These are phyloP conservation scores for Aspergillus bertholletiae DNA, from an alignment of 495 filamentous ascomycete species.

Conservation along the genomic window DNA sequence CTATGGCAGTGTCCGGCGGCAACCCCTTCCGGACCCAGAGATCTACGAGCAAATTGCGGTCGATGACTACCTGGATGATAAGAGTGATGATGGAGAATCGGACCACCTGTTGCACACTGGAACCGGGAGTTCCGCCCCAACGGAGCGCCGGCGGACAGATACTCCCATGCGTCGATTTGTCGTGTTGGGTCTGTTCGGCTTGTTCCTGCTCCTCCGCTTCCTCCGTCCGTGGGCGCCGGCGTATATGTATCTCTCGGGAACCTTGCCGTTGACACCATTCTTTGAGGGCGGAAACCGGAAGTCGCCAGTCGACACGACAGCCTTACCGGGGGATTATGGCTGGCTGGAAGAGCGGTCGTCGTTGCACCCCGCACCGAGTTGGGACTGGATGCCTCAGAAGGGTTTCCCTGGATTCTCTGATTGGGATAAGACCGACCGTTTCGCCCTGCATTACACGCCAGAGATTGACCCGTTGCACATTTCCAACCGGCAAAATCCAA, in stretches of 20 bases:
- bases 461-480: slow-evolving; percentile 40
- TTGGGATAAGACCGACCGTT: slow-evolving; percentile 20
- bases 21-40: slow-evolving; percentile 25
- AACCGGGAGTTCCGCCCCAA: slow-evolving; percentile 1
- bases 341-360: slow-evolving; percentile 22
- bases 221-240: slow-evolving; percentile 28
- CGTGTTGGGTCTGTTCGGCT: slow-evolving; percentile 17
- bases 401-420: slow-evolving; percentile 30
- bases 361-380: slow-evolving; percentile 19
- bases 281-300: slow-evolving; percentile 21
- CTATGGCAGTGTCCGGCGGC: slow-evolving; percentile 4
- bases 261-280: slow-evolving; percentile 25
- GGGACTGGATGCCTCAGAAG: slow-evolving; percentile 29
- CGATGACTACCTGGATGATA: slow-evolving; percentile 26
- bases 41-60: slow-evolving; percentile 29
- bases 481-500: slow-evolving; percentile 39
- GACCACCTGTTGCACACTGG: slow-evolving; percentile 14
- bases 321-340: slow-evolving; percentile 17
- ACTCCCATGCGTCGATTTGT: slow-evolving; percentile 13
- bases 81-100: slow-evolving; percentile 27
- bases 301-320: slow-evolving; percentile 23
- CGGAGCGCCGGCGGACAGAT: slow-evolving; percentile 2
- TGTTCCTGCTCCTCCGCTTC: slow-evolving; percentile 21
- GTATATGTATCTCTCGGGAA: slow-evolving; percentile 30
- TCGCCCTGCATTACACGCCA: slow-evolving; percentile 34